Base-by-base conservation (phyloP, 345 rosid genomes). In the Heritiera fomes region DNA sequence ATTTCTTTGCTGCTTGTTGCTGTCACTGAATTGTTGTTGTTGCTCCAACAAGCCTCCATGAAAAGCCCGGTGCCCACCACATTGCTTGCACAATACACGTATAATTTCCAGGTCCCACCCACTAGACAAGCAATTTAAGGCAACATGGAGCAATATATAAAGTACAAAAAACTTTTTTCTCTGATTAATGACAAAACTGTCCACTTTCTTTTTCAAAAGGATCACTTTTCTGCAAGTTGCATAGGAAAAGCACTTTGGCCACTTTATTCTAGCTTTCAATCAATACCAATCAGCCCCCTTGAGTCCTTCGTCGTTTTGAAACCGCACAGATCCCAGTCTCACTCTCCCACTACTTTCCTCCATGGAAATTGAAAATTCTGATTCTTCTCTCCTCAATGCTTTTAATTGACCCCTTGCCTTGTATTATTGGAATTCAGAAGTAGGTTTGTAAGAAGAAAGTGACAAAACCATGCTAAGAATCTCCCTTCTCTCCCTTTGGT, bases 151-250 rank as follows among this genome's bases (percentile, higher is more conserved):
- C 83, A 79, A 80, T 77, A 71, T 65, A 58, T 53, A 83, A 75
- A 73, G 62, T 64, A 20, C 60, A 61, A 53, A 12, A 43, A 70
- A 58, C 74, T 49, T 63, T 80, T 34, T 15, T 8, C 64, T 30
- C 20, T 49, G 63, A 4, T 75, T 61, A 71, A 75, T 79, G 86
- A 85, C 86, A 87, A 81, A 77, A 79, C 65, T 84, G 75, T 67
- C 85, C 84, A 73, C 84, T 84, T 85, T 76, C 83, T 73, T 70
- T 73, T 80, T 45, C 20, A 17, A 64, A 80, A 72, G 75, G 8
- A 66, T 20, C 68, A 75, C 78, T 78, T 85, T 80, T 80, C 23
- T 68, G 86, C 89, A 83, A 87, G 75, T 85, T 85, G 90, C 83
- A 78, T 56, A 2, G 71, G 77, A 72, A 72, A 81, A 74, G 88